Conservation (phyloP, 1,139 yeast genomes). For the Taphrina populina region DNA sequence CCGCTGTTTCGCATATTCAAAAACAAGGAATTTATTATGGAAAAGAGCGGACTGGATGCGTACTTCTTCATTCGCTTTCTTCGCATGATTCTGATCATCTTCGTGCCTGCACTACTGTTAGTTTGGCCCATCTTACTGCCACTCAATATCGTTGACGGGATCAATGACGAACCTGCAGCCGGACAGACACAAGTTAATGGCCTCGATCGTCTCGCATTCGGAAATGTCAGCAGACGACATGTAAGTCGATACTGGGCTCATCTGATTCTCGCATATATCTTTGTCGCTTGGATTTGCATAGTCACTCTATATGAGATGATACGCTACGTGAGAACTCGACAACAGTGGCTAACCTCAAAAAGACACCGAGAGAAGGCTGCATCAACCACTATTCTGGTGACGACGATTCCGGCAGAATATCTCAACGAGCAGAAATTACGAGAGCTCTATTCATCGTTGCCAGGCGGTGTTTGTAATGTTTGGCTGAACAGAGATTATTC, state of each 20-base stretch:
- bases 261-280: slow-evolving; percentile 75
- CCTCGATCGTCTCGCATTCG: slow-evolving; percentile 72
- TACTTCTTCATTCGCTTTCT: slow-evolving; percentile 72
- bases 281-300: slow-evolving; percentile 66
- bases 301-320: slow-evolving; percentile 77
- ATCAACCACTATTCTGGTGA: slow-evolving; percentile 62
- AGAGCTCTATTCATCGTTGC: slow-evolving; percentile 63
- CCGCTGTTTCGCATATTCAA: slow-evolving; percentile 49
- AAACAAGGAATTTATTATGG: slow-evolving; percentile 67
- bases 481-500: slow-evolving; percentile 71
- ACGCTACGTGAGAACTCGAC: slow-evolving; percentile 74
- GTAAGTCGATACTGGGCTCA: slow-evolving; percentile 77
- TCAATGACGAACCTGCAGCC: slow-evolving; percentile 36
- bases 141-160: slow-evolving; percentile 80
- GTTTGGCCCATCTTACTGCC: slow-evolving; percentile 81
- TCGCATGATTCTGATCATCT: slow-evolving; percentile 59
- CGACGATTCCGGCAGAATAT: slow-evolving; percentile 72
- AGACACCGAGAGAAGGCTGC: slow-evolving; percentile 70
- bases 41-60: slow-evolving; percentile 83
- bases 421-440: slow-evolving; percentile 61
- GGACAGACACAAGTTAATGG: slow-evolving; percentile 51
- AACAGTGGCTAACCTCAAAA: slow-evolving; percentile 75
- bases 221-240: slow-evolving; percentile 62
- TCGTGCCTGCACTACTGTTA: slow-evolving; percentile 62
- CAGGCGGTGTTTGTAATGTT: slow-evolving; percentile 57